Evolutionary conservation across 805 yeast species (phyloP).

Genomic region (Candida maris): DNA sequence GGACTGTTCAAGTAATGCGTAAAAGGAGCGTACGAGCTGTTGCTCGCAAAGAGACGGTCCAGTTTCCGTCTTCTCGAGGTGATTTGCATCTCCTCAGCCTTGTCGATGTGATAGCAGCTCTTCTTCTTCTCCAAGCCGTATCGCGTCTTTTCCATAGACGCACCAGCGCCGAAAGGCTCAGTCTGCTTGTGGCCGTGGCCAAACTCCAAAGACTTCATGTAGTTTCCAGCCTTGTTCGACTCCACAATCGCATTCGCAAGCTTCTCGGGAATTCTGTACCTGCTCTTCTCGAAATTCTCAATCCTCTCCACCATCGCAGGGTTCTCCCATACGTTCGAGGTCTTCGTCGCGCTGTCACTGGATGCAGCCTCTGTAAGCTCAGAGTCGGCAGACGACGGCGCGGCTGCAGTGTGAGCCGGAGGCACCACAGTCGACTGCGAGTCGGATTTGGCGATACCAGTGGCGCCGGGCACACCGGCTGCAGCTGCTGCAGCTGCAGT

Average conservation of each 20-base stretch:
- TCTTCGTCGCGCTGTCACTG: background rate
- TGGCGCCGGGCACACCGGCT: background rate
- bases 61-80: conserved; percentile 25
- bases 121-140: background rate
- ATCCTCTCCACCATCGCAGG: no score
- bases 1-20: conserved; percentile 6
- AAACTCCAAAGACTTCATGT: background rate
- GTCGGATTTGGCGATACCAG: background rate
- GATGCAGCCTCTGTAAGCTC: no score
- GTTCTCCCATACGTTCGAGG: background rate
- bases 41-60: conserved; percentile 22
- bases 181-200: background rate
- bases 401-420: background rate
- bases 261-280: conserved; percentile 4
- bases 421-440: background rate
- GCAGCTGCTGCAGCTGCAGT: conserved; percentile 1
- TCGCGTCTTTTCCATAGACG: no score
- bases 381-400: background rate
- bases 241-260: conserved; percentile 3
- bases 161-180: background rate
- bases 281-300: background rate
- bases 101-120: conserved; percentile 23
- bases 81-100: conserved; percentile 23
- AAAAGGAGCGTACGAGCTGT: conserved; percentile 7
- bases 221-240: background rate